phyloP scores from a whole-genome alignment of 2,329 filamentous ascomycete genomes.

The Waltergamsia citrina region DNA sequence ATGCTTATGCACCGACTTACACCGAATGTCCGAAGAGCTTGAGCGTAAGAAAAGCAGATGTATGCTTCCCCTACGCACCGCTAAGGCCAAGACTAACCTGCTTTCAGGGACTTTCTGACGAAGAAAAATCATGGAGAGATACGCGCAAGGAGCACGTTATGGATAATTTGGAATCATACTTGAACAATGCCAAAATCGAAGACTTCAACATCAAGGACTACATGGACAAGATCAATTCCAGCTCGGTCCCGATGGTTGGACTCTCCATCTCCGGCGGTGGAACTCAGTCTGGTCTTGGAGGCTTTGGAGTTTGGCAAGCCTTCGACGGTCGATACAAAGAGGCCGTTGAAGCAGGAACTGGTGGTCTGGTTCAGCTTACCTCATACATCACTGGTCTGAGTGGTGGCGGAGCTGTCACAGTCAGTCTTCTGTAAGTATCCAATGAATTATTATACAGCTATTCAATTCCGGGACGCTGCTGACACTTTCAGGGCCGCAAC shows the following conservation, averaged over 20 bases:
- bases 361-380: conserved; percentile 14
- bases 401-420: conserved; percentile 16
- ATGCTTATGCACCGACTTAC: conserved; percentile 7
- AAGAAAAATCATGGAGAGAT: conserved; percentile 12
- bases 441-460: too few relatives aligned
- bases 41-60: conserved; percentile 2
- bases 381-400: conserved; percentile 15
- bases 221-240: conserved; percentile 10
- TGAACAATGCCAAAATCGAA: conserved; percentile 11
- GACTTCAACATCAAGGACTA: conserved; percentile 12
- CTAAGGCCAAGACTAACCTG: too few relatives aligned
- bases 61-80: too few relatives aligned
- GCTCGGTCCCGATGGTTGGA: conserved; percentile 11
- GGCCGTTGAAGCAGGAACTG: conserved; percentile 10
- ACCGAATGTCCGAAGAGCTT: conserved; percentile 4
- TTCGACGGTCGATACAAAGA: conserved; percentile 13
- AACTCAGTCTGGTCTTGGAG: conserved; percentile 17
- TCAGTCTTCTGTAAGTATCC: conserved; percentile 13
- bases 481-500: conserved; percentile 11
- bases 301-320: conserved; percentile 16
- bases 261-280: conserved; percentile 16
- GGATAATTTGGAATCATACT: conserved; percentile 9
- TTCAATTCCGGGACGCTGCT: too few relatives aligned
- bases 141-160: conserved; percentile 11
- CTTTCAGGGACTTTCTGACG: conserved; percentile 11